A percentile compares a stretch with the other conserved stretches of the same genome.
phyloP scores from a whole-genome alignment of 78 protist species.

The Speleostelium caveatum region DNA sequence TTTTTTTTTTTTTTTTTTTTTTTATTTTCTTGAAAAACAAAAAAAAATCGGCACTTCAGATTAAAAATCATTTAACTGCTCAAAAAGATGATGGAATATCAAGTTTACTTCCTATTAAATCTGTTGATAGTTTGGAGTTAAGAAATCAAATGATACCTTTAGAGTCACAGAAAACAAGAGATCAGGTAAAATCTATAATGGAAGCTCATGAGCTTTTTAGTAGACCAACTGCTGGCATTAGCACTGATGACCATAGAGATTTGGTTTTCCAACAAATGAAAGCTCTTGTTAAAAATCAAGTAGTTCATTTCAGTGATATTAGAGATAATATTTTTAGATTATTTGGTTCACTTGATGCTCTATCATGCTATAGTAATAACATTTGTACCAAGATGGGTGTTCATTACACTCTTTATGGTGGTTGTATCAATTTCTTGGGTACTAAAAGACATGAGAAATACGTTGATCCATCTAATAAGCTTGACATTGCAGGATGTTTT shows the following conservation, averaged over 20 bases:
- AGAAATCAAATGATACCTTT: too few species aligned
- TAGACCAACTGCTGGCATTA: neutral
- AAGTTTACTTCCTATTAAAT: too few species aligned
- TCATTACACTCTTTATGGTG: slow-evolving; percentile 67
- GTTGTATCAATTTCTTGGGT: slow-evolving; percentile 48
- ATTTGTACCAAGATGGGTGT: slow-evolving; percentile 52
- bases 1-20: too few species aligned
- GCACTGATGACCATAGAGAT: neutral
- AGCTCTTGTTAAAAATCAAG: neutral
- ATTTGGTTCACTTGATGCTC: neutral
- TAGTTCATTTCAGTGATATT: neutral
- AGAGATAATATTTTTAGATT: neutral
- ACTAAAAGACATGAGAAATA: slow-evolving; percentile 67
- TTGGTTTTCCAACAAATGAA: slow-evolving; percentile 22
- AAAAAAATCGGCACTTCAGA: too few species aligned
- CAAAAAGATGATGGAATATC: too few species aligned
- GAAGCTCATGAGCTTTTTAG: neutral
- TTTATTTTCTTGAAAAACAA: too few species aligned
- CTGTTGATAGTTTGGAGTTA: too few species aligned
- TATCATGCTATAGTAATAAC: slow-evolving; percentile 10
- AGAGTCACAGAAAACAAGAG: too few species aligned
- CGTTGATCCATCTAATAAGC: slow-evolving; percentile 30
- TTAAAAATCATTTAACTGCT: too few species aligned
- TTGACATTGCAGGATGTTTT: slow-evolving; percentile 71
- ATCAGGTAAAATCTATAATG: too few species aligned